Evolutionary conservation across 208 protist genomes (phyloP).

Genomic region (Acanthamoeba sp.): DNA sequence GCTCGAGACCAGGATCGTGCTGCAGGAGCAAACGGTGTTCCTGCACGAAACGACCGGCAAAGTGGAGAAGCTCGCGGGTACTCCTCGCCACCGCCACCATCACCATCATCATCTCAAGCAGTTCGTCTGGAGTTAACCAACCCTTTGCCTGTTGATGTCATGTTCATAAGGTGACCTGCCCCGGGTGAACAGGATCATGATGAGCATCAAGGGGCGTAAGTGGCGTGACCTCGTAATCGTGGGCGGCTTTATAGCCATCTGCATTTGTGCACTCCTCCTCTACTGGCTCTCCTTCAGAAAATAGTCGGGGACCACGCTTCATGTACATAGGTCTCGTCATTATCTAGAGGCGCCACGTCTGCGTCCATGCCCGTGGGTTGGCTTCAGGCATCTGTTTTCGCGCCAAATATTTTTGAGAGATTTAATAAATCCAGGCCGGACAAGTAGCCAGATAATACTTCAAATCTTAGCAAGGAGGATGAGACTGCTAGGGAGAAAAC

Average conservation of each 20-base stretch:
- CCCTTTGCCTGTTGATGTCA: not conserved
- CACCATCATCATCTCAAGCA: not conserved
- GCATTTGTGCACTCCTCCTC: not conserved
- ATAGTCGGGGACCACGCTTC: no score
- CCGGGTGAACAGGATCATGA: not conserved
- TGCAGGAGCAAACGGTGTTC: constrained; percentile 15
- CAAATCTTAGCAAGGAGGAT: not conserved
- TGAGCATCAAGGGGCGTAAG: not conserved
- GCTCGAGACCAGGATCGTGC: not conserved
- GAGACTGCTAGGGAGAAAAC: constrained; percentile 1
- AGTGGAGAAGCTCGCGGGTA: not conserved
- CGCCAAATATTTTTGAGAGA: no score
- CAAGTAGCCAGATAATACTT: no score
- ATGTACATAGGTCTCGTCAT: no score
- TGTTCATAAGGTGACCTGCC: not conserved
- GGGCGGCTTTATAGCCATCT: not conserved
- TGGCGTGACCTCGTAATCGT: not conserved
- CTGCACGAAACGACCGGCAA: not conserved
- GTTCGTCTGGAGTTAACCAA: no score
- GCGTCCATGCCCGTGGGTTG: no score
- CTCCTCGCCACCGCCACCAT: not conserved
- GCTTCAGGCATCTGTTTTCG: no score
- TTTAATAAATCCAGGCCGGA: no score
- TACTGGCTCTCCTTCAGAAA: constrained; percentile 7
- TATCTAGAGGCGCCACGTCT: no score